phyloP scores from a whole-genome alignment of 1,284 basidiomycete species.

The Ganoderma meredithae region DNA sequence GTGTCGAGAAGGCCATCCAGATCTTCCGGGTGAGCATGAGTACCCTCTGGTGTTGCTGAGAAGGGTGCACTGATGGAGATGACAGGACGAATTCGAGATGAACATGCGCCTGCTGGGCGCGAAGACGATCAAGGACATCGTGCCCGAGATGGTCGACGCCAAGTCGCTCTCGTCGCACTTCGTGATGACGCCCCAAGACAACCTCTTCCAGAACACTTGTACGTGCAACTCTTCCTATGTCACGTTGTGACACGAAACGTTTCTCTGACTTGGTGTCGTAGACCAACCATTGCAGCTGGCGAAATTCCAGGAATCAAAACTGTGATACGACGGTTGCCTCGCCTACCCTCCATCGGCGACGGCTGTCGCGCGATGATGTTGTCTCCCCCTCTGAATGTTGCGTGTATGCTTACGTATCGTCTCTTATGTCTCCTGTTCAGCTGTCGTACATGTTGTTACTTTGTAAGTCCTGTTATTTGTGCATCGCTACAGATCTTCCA shows the following conservation, averaged over 20 bases:
- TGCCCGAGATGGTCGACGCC: slow-evolving; percentile 87
- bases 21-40: slow-evolving; percentile 71
- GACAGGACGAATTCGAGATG: slow-evolving; percentile 92
- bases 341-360: not conserved
- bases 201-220: slow-evolving; percentile 81
- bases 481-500: not conserved
- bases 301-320: slow-evolving; percentile 37
- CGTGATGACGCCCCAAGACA: slow-evolving; percentile 70
- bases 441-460: not conserved
- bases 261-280: slow-evolving; percentile 1
- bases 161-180: slow-evolving; percentile 67
- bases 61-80: not conserved
- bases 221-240: slow-evolving; percentile 42
- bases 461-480: not conserved
- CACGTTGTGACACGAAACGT: not conserved
- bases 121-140: slow-evolving; percentile 76
- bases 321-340: slow-evolving; percentile 15
- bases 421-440: not conserved
- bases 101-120: slow-evolving; percentile 89
- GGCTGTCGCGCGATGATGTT: slow-evolving; percentile 3
- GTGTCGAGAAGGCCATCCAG: slow-evolving; percentile 76
- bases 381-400: not conserved
- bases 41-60: too few species aligned
- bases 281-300: slow-evolving; percentile 37
- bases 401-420: not conserved